Base-by-base conservation (phyloP, 164 flowering plant genomes). In the Annona squamosa region DNA sequence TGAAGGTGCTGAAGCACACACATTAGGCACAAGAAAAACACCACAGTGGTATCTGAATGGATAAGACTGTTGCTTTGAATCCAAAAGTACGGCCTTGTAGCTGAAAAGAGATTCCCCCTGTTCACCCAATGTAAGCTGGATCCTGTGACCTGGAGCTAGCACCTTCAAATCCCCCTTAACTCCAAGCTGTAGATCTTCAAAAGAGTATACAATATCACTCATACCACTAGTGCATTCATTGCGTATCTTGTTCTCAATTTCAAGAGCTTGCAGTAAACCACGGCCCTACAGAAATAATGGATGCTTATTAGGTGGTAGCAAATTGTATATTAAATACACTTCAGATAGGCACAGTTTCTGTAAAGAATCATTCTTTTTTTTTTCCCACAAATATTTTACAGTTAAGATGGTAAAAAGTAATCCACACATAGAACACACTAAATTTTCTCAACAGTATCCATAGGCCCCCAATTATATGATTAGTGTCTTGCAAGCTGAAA, bases 11-110 rank as follows among this genome's bases (percentile, higher is more conserved):
- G 1, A n/a, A 63, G 65, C 65, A n/a, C 84, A 48, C 57, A 91
- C 98, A 91, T 86, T 80, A 52, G 95, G 94, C 69, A 94, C 99
- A 74, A 94, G 84, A 77, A 94, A 91, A 77, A 91, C 91, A 13
- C 87, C 99, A 86, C 87, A 94, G 42, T 85, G 83, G 78, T 85
- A 90, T 37, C 63, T 18, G 57, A 87, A 92, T 65, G 87, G 80
- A 26, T 75, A 87, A 81, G 85, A 78, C 12, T 76, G 73, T 63
- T 85, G 71, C 48, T 47, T 81, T 45, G 97, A 87, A 85, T 94
- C 99, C 81, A 92, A 89, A 77, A 94, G 84, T 19, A 92, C 84
- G 63, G 93, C 95, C 80, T 79, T 90, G 76, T 91, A 92, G 69
- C 84, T 81, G 79, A 84, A 93, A 46, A 57, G 71, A 42, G 96